Conservation (phyloP, 2,329 filamentous ascomycete species). For the Lasiodiplodia theobromae region DNA sequence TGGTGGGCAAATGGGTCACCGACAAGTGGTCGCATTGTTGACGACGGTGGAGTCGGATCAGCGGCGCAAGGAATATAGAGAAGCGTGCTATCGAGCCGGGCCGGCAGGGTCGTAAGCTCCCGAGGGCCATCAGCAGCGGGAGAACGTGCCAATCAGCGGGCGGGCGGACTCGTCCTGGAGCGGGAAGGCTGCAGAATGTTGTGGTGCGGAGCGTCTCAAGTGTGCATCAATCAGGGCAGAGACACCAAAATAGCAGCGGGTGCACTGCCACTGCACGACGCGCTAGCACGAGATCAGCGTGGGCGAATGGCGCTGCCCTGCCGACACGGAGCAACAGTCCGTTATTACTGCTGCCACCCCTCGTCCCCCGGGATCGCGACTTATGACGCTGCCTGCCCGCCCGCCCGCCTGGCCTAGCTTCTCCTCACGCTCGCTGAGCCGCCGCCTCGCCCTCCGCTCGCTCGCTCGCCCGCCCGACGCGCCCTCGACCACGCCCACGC, state of each 20-base stretch:
- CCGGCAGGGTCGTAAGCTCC: constrained; percentile 4
- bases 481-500: constrained; percentile 1
- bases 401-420: constrained; percentile 4
- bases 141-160: constrained; percentile 21
- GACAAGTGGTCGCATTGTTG: constrained; percentile 15
- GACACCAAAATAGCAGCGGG: constrained; percentile 23
- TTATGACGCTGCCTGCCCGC: constrained; percentile 16
- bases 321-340: constrained; percentile 6
- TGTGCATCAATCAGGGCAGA: constrained; percentile 25
- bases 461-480: constrained; percentile 14
- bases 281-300: constrained; percentile 27
- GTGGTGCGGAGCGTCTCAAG: constrained; percentile 20
- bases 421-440: constrained; percentile 13
- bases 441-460: constrained; percentile 11
- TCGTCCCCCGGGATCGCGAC: constrained; percentile 21
- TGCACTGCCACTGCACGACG: constrained; percentile 25
- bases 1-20: constrained; percentile 12
- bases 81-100: not conserved
- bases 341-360: constrained; percentile 24
- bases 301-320: constrained; percentile 19
- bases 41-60: constrained; percentile 27
- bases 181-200: constrained; percentile 16
- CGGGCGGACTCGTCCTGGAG: not conserved
- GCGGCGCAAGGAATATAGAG: constrained; percentile 6
- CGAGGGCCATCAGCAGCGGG: not conserved